Base-by-base conservation (phyloP, 768 basidiomycete species). In the Boletus reticuloceps region DNA sequence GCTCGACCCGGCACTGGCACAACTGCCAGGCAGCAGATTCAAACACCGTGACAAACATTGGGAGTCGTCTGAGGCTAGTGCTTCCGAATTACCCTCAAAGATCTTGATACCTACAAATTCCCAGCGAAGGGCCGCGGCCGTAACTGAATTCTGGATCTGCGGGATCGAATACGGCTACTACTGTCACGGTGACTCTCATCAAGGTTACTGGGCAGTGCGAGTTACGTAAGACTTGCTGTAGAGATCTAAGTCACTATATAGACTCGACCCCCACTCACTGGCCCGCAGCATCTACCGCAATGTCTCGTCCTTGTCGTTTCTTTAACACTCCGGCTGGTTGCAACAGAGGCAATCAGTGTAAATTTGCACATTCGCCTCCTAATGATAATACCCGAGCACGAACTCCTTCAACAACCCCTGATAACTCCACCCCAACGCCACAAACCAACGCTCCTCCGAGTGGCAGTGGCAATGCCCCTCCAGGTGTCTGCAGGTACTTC, bases 271-370 rank as follows among this genome's bases (percentile, higher is more conserved):
- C 34, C 34, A 36, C 34, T 36, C 38, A 25, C n/a, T 20, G 20
- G 22, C 22, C 25, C 25, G 6, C 25, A 25, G 14, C 38, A 39
- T 17, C n/a, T 39, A 14, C n/a, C 34, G 4, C 49, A 10, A 68
- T 66, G 66, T 63, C 73, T 60, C 64, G 58, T 39, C 58, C 47
- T 31, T 82, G 81, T 65, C 66, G 58, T 27, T 82, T 72, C 50
- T 70, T 73, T 63, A 75, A 66, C 61, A 66, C 52, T 8, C 75
- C 78, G 9, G 65, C 72, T 32, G 82, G 83, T 31, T 84, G 83
- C 65, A 69, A 72, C n/a, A 53, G 60, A 37, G 82, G 82, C 46
- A 56, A 50, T 25, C 58, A 64, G 14, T 83, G 82, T 58, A 61
- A 13, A 2, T 83, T 71, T 52, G 32, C 59, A 16, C 75, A 74